These are phyloP conservation scores for Tuber umbilicatum DNA, from an alignment of 495 filamentous ascomycete species.

Conservation along the genomic window DNA sequence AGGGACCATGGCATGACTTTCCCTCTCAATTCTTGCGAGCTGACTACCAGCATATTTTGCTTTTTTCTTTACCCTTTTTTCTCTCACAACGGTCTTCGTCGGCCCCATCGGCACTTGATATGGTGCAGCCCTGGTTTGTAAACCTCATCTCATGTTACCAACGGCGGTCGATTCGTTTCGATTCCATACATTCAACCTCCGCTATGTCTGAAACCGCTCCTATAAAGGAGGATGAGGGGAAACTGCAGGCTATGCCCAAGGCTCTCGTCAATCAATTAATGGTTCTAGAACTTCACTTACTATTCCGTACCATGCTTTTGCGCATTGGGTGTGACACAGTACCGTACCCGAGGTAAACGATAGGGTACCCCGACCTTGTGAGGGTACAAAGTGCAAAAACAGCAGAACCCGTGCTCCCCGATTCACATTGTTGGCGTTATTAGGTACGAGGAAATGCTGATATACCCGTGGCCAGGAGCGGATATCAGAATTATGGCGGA, in stretches of 20 bases:
- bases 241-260: conserved; percentile 1
- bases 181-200: not conserved
- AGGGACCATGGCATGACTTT: conserved; percentile 1
- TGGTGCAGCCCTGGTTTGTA: not conserved
- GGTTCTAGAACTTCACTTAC: not conserved
- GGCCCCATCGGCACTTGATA: conserved; percentile 3
- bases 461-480: not conserved
- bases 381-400: not conserved
- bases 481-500: not conserved
- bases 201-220: not conserved
- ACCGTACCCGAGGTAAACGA: not conserved
- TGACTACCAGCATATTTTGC: not conserved
- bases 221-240: not conserved
- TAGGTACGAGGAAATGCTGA: not conserved
- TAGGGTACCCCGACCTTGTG: not conserved
- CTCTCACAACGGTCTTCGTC: not conserved
- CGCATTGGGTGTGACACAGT: not conserved
- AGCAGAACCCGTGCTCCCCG: not conserved
- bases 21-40: not conserved
- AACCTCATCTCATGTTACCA: not conserved
- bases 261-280: not conserved
- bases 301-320: not conserved
- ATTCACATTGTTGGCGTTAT: not conserved
- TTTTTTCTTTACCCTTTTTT: not conserved
- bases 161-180: not conserved